Percentiles rank a stretch among this genome's conserved stretches.
Conservation (phyloP, 805 yeast genomes). For the Hyphopichia homilentoma region DNA sequence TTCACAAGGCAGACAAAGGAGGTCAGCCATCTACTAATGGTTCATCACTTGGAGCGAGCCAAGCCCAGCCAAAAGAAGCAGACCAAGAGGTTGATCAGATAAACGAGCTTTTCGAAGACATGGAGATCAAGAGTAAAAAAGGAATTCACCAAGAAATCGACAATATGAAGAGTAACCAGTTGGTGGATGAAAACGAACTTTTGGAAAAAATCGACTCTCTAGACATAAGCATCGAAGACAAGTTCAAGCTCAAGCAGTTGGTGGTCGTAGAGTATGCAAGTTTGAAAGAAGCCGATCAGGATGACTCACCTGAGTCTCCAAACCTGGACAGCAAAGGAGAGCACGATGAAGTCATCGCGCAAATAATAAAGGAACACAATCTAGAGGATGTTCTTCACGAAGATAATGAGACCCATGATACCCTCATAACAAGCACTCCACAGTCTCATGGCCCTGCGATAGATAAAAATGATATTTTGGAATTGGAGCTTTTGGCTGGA, state of each 20-base stretch:
- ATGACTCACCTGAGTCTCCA: conserved; percentile 5
- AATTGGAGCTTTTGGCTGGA: conserved; percentile 53
- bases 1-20: background rate
- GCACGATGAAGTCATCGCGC: conserved; percentile 9
- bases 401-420: background rate
- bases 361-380: conserved; percentile 12
- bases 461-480: conserved; percentile 45
- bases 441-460: conserved; percentile 19
- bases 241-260: conserved; percentile 19
- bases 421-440: conserved; percentile 9
- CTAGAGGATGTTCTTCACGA: conserved; percentile 1
- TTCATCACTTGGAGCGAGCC: background rate
- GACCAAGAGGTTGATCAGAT: conserved; percentile 16
- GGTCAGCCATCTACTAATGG: background rate
- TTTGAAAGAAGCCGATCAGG: conserved; percentile 6
- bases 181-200: conserved; percentile 14
- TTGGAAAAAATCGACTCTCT: conserved; percentile 23
- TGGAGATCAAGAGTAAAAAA: conserved; percentile 35
- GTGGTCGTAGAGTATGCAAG: conserved; percentile 16
- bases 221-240: conserved; percentile 25
- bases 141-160: conserved; percentile 8
- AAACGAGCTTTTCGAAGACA: conserved; percentile 29
- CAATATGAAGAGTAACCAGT: background rate
- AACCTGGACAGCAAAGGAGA: conserved; percentile 8
- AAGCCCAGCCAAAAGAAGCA: background rate